Conservation (phyloP, 805 yeast species). For the Saccharomycopsis selenospora region DNA sequence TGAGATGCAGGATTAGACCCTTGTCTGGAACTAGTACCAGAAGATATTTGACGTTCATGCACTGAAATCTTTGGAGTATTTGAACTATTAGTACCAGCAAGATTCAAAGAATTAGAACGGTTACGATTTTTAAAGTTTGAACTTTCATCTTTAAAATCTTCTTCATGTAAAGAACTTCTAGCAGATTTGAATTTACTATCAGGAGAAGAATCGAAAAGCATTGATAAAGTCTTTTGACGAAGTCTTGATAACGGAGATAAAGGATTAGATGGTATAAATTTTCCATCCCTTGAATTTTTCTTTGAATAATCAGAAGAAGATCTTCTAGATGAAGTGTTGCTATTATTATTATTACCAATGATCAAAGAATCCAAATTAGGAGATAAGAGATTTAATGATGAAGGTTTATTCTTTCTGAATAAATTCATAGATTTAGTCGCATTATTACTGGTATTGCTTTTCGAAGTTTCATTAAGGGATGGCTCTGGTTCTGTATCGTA, state of each 20-base stretch:
- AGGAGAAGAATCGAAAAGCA: constrained; percentile 6
- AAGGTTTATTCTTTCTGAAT: background rate
- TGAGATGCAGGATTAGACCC: background rate
- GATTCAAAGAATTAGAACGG: constrained; percentile 15
- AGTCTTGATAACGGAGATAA: constrained; percentile 10
- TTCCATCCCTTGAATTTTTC: background rate
- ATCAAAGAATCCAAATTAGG: too few species aligned
- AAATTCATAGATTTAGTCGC: too few species aligned
- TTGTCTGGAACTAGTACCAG: background rate
- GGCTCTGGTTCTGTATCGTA: background rate
- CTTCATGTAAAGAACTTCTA: background rate
- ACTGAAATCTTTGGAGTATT: background rate
- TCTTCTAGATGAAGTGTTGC: background rate
- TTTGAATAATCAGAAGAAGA: background rate
- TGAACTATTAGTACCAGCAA: background rate
- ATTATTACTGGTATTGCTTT: too few species aligned
- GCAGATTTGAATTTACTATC: background rate
- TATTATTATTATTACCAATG: background rate
- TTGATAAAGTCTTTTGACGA: constrained; percentile 6
- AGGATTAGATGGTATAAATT: background rate
- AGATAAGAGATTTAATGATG: background rate
- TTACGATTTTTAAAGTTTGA: background rate
- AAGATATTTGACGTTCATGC: background rate
- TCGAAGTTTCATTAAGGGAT: too few species aligned
- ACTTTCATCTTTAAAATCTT: background rate